These are phyloP conservation scores for Cercophora scortea DNA, from an alignment of 495 filamentous ascomycete species.

Conservation along the genomic window DNA sequence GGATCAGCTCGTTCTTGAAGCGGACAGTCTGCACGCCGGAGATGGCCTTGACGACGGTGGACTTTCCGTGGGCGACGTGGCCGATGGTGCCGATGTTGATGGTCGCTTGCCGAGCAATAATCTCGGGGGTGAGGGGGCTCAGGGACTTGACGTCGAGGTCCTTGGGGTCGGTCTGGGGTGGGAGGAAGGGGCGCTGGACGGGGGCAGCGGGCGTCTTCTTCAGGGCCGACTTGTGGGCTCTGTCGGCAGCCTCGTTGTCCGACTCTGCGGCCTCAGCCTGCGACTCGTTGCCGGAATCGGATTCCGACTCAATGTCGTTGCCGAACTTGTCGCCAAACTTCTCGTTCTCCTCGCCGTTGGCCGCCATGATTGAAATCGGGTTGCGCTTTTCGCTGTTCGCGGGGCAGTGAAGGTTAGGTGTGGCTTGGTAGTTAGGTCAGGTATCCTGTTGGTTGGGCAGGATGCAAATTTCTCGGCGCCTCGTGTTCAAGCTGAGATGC, in stretches of 20 bases:
- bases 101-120: constrained; percentile 93
- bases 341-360: constrained; percentile 21
- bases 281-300: constrained; percentile 39
- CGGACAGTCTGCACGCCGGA: constrained; percentile 97
- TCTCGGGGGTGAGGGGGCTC: constrained; percentile 84
- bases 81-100: constrained; percentile 99
- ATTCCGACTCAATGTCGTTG: constrained; percentile 42
- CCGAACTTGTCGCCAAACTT: constrained; percentile 29
- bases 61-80: constrained; percentile 97
- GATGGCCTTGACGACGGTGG: constrained; percentile 97
- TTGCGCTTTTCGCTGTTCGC: constrained; percentile 3
- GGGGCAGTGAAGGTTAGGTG: constrained; percentile 8
- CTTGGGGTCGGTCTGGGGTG: constrained; percentile 83
- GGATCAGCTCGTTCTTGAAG: constrained; percentile 98
- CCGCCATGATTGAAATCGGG: constrained; percentile 28
- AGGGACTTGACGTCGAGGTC: constrained; percentile 71
- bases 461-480: constrained; percentile 10
- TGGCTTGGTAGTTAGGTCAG: too few relatives aligned
- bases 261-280: constrained; percentile 28
- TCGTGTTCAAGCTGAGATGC: background rate
- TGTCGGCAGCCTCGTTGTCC: constrained; percentile 32
- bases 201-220: constrained; percentile 39
- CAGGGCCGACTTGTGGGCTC: constrained; percentile 35
- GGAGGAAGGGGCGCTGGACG: constrained; percentile 50
- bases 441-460: too few relatives aligned